Conservation (phyloP, 1,284 basidiomycete species). For the Polyporus tsugae region DNA sequence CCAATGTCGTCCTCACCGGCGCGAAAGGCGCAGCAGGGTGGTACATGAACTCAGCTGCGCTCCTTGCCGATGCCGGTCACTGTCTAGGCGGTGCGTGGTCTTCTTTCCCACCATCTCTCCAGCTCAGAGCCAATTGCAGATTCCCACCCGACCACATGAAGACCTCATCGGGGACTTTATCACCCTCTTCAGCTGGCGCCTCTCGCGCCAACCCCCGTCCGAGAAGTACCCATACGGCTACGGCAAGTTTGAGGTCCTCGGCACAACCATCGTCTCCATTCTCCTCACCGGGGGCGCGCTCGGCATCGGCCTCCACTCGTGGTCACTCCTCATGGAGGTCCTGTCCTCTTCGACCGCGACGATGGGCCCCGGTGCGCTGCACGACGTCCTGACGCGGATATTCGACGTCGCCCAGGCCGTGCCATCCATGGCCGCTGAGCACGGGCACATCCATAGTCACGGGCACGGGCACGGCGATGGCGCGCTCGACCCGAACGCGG, state of each 20-base stretch:
- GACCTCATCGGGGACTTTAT: constrained; percentile 93
- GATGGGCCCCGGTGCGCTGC: constrained; percentile 66
- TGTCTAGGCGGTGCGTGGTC: constrained; percentile 80
- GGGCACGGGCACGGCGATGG: constrained; percentile 55
- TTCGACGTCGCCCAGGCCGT: constrained; percentile 62
- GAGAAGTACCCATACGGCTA: constrained; percentile 88
- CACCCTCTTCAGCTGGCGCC: constrained; percentile 90
- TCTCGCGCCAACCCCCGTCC: constrained; percentile 84
- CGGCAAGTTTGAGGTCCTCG: constrained; percentile 94
- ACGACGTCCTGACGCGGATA: constrained; percentile 65
- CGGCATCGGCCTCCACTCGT: constrained; percentile 94
- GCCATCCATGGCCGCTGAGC: constrained; percentile 52
- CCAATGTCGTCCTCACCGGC: constrained; percentile 85
- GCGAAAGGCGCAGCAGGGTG: constrained; percentile 89
- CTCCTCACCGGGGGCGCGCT: constrained; percentile 88
- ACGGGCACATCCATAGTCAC: constrained; percentile 68
- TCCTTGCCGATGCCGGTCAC: constrained; percentile 96
- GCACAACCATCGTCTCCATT: constrained; percentile 85
- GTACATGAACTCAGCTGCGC: constrained; percentile 88
- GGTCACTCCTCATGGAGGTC: constrained; percentile 77
- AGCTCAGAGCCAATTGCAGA: constrained; percentile 19
- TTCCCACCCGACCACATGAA: constrained; percentile 35
- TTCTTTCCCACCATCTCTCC: constrained; percentile 25
- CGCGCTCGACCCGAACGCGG: constrained; percentile 93
- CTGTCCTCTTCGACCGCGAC: constrained; percentile 66